Base-by-base conservation (phyloP, 148 eudicot species). In the Cornus controversa region DNA sequence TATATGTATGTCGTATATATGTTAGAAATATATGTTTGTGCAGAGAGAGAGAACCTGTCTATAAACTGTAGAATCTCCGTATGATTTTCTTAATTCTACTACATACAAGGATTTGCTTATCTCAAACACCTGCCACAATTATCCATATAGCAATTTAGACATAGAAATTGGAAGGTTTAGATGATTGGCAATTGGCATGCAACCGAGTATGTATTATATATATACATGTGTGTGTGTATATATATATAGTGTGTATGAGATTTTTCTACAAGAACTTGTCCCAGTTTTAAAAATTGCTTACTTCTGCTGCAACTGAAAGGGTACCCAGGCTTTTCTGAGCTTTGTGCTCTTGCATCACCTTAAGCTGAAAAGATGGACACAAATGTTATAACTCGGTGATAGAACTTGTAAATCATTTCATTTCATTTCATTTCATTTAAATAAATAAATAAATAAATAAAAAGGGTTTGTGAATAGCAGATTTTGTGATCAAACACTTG, bases 221-320 rank as follows among this genome's bases (percentile, higher is more conserved):
- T 40, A 40, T 40, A 2, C 4, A 50, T 50, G 3, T 10, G 11
- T 11, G 3, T 29, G 3, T 29, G 3, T 1, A 5, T 31, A 31
- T 31, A 31, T 31, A 31, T 1, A 31, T n/a, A n/a, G n/a, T n/a
- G n/a, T n/a, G n/a, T n/a, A n/a, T n/a, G n/a, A n/a, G n/a, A 2
- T 24, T 24, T 11, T 40, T 26, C 5, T 23, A 10, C 9, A 54
- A 67, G 6, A 75, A 13, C 14, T 23, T 24, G 34, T 28, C 45
- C 4, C 7, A 31, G 10, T 9, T 28, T 14, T 14, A 70, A 75
- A 69, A 57, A 53, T 64, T 68, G 78, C 97, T 91, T 86, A 94
- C 98, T 81, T 95, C 93, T 81, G 98, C 96, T 80, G 89, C 82
- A 45, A 90, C 90, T 4, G 91, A 91, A 69, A 96, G 93, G 82